A percentile compares a stretch with the other conserved stretches of the same genome.
These are phyloP conservation scores for Trichoderma pleuroti DNA, from an alignment of 2,329 filamentous ascomycete genomes.

Conservation along the genomic window DNA sequence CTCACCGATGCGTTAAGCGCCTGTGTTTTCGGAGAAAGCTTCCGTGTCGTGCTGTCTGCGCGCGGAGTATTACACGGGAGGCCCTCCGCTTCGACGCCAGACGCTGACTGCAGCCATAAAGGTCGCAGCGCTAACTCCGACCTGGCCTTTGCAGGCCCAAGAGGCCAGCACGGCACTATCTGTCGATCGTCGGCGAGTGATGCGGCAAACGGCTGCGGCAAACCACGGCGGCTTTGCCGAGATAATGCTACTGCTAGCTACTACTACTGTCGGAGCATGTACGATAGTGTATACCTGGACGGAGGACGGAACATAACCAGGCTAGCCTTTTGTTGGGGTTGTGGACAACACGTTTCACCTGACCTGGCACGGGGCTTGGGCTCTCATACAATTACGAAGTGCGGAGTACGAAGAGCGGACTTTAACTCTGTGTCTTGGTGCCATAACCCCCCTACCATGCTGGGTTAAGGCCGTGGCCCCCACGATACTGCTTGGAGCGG, in stretches of 20 bases:
- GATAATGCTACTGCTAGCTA: constrained; percentile 4
- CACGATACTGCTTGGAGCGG: background rate
- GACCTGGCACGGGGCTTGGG: background rate
- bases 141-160: background rate
- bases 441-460: background rate
- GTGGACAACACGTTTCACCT: background rate
- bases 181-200: constrained; percentile 16
- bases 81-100: constrained; percentile 3
- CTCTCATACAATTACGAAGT: background rate
- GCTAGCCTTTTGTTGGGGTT: background rate
- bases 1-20: background rate
- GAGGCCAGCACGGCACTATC: constrained; percentile 11
- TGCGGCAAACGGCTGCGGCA: constrained; percentile 12
- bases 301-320: background rate
- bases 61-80: background rate
- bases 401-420: background rate
- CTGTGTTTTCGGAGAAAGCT: constrained; percentile 1
- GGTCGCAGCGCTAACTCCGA: background rate
- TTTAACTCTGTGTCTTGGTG: background rate
- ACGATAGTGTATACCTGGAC: background rate
- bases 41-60: background rate
- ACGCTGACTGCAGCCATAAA: constrained; percentile 8
- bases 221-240: constrained; percentile 12
- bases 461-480: background rate
- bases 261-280: background rate